These are phyloP conservation scores for Spirogloea muscicola DNA, from an alignment of 139 green algal species.

Conservation along the genomic window DNA sequence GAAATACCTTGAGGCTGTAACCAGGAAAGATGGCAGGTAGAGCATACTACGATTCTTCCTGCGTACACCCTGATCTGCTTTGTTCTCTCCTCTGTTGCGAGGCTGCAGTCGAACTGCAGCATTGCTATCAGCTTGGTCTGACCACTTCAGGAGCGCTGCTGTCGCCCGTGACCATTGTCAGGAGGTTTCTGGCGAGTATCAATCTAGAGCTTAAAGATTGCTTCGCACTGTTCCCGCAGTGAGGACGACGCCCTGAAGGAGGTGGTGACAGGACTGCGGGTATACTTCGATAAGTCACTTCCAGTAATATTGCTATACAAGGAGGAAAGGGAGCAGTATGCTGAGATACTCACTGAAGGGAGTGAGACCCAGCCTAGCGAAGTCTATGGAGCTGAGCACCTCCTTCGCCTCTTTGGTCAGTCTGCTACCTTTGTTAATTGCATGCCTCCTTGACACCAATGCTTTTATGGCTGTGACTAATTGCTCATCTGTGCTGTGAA, in stretches of 20 bases:
- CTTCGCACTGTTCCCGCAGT: too few relatives aligned
- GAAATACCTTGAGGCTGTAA: slow-evolving; percentile 19
- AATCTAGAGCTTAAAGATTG: too few relatives aligned
- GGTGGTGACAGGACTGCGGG: slow-evolving; percentile 32
- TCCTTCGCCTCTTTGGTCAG: slow-evolving; percentile 48
- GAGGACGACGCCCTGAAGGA: slow-evolving; percentile 8
- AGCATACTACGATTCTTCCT: too few relatives aligned
- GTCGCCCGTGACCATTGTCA: too few relatives aligned
- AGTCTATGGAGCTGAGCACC: slow-evolving; percentile 50
- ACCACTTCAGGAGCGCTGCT: too few relatives aligned
- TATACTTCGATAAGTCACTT: slow-evolving; percentile 47
- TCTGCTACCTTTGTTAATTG: background rate
- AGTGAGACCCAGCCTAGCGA: slow-evolving; percentile 28
- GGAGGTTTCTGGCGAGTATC: too few relatives aligned
- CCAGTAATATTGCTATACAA: slow-evolving; percentile 48
- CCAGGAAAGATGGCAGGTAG: background rate
- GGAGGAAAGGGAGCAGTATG: slow-evolving; percentile 40
- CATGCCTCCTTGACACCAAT: background rate
- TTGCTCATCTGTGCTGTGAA: background rate
- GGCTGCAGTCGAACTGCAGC: too few relatives aligned
- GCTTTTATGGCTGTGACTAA: background rate
- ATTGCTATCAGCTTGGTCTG: too few relatives aligned
- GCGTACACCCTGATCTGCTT: too few relatives aligned
- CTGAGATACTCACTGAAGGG: too few relatives aligned
- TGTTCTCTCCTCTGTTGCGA: too few relatives aligned